Conservation (phyloP, 345 rosid genomes). For the Salix koriyanagi region DNA sequence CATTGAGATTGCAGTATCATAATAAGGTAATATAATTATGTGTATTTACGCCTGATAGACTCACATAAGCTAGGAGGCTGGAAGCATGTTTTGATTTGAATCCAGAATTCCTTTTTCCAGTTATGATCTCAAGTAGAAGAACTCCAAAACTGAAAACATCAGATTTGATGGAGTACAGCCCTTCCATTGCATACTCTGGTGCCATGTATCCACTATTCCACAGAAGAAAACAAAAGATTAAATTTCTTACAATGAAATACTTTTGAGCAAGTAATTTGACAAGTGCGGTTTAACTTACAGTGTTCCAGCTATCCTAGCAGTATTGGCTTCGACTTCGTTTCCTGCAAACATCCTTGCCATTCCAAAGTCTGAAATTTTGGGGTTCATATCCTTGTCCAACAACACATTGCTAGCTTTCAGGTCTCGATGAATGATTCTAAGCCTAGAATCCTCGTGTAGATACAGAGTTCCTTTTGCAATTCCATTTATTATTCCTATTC, state of each 20-base stretch:
- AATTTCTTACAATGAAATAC: too few relatives aligned
- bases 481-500: conserved; percentile 23
- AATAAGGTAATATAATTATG: background rate
- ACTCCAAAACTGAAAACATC: conserved; percentile 63
- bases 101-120: conserved; percentile 36
- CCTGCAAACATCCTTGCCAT: conserved; percentile 44
- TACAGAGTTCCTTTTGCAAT: conserved; percentile 35
- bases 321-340: conserved; percentile 34
- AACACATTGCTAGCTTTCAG: conserved; percentile 55
- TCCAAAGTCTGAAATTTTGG: conserved; percentile 58
- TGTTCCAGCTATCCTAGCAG: conserved; percentile 46
- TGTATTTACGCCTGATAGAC: background rate
- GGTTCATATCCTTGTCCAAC: conserved; percentile 47
- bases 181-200: conserved; percentile 47
- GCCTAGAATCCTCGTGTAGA: conserved; percentile 52
- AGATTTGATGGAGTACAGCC: conserved; percentile 46
- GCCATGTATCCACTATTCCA: conserved; percentile 53
- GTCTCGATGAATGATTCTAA: conserved; percentile 48
- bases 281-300: conserved; percentile 30
- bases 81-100: conserved; percentile 17
- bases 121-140: conserved; percentile 51
- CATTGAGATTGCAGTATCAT: background rate
- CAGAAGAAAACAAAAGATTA: background rate
- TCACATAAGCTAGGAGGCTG: conserved; percentile 18
- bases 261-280: background rate